phyloP scores from a whole-genome alignment of 2,329 filamentous ascomycete species.

The Fusarium compactum region DNA sequence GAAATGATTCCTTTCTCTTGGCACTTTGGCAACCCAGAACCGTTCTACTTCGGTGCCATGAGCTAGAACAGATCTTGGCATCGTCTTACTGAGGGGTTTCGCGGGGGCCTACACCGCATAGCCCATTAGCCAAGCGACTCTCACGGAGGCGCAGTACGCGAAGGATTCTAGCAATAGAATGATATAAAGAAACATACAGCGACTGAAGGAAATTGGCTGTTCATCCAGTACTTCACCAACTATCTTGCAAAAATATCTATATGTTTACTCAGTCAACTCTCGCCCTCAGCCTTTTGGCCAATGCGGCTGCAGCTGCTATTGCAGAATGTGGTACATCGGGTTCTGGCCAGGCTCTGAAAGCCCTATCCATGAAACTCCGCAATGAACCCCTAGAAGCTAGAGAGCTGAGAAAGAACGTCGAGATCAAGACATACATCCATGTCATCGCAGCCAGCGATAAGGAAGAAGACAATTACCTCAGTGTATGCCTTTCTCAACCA shows the following conservation, averaged over 20 bases:
- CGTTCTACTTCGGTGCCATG: background rate
- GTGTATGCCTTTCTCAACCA: background rate
- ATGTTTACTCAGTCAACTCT: slow-evolving; percentile 9
- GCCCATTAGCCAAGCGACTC: background rate
- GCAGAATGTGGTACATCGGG: slow-evolving; percentile 6
- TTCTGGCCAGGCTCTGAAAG: slow-evolving; percentile 1
- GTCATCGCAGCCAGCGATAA: slow-evolving; percentile 21
- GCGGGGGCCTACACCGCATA: background rate
- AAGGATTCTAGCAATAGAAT: background rate
- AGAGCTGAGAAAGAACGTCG: background rate
- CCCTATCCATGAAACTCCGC: background rate
- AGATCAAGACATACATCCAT: slow-evolving; percentile 26
- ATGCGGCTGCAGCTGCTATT: background rate
- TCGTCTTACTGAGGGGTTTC: background rate
- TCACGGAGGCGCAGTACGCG: background rate
- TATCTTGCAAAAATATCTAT: background rate
- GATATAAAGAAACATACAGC: background rate
- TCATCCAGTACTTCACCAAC: background rate
- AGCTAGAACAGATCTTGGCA: background rate
- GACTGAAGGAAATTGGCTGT: too few species aligned
- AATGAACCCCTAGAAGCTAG: background rate
- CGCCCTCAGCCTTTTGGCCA: slow-evolving; percentile 5
- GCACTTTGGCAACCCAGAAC: background rate
- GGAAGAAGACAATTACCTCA: slow-evolving; percentile 25
- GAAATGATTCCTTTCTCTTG: background rate